Base-by-base conservation (phyloP, 2,329 filamentous ascomycete species). In the Ophiostoma angusticollis region DNA sequence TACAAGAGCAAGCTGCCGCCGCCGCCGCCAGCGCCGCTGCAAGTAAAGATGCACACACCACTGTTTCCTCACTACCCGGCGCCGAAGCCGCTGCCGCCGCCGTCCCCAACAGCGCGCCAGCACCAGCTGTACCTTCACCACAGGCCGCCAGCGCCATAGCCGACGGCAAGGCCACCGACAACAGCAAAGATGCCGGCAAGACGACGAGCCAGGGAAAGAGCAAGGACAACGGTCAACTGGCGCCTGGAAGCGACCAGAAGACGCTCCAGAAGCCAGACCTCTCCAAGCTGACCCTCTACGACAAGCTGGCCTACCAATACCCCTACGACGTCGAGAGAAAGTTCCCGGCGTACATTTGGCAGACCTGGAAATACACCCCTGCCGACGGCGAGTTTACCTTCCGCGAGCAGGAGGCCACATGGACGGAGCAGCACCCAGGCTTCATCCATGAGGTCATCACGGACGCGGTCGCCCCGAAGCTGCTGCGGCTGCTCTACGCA, bases 301-400 rank as follows among this genome's bases (percentile, higher is more conserved):
- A 72, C 64, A 94, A 91, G 62, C 74, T 98, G 41, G 80, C 79
- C 37, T 95, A 93, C 64, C 83, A 93, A 51, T 96, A 91, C 60
- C 85, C 87, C 16, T 98, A 96, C 67, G 83, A 94, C 53, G 70
- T 89, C 46, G 77, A 86, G 54, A 61, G 69, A 50, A 93, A 89
- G 58, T 96, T 96, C 58, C 91, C 91, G 3, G 87, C 86, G 41
- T 96, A 94, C 65, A 93, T 98, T 55, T 98, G 91, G 91, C 91
- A 98, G 68, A 98, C 91, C 12, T 98, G 91, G 91, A 95, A 93
- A 59, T 80, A 76, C 53, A 83, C 77, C 1, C 87, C 89, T 0
- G 72, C 78, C 2, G 81, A 84, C 17, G 68, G 74, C 36, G 70
- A 83, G 45, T 98, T 98, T 55, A 62, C 67, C 16, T 87, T 94